Conservation (phyloP, 1,139 yeast genomes). For the Protomyces gravidus region DNA sequence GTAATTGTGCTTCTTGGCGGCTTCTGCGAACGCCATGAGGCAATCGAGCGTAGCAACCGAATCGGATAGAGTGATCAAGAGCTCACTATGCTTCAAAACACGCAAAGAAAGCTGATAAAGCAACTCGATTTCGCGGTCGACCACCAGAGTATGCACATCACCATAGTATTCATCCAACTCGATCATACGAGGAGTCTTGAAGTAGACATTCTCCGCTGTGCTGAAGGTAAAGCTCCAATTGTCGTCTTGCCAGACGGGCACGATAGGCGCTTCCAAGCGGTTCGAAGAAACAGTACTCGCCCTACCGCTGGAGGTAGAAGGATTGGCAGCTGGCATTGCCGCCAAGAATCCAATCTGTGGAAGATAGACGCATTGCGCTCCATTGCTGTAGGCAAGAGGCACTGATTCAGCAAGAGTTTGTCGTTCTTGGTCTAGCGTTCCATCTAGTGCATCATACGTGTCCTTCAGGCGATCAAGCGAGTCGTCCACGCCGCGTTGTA, state of each 20-base stretch:
- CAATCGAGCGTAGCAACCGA: constrained; percentile 44
- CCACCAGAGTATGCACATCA: constrained; percentile 45
- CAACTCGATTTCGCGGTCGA: constrained; percentile 46
- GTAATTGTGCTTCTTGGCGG: constrained; percentile 41
- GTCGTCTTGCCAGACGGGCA: constrained; percentile 30
- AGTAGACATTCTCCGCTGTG: constrained; percentile 44
- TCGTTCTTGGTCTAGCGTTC: constrained; percentile 39
- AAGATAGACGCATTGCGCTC: constrained; percentile 45
- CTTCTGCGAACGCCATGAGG: constrained; percentile 43
- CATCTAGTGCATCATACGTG: constrained; percentile 44
- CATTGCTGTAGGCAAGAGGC: constrained; percentile 30
- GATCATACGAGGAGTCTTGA: constrained; percentile 41
- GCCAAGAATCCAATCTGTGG: constrained; percentile 49
- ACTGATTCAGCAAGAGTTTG: constrained; percentile 33
- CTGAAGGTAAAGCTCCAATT: constrained; percentile 45
- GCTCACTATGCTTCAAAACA: constrained; percentile 35
- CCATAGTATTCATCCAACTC: constrained; percentile 45
- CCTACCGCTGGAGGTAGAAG: constrained; percentile 34
- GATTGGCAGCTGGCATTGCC: constrained; percentile 28
- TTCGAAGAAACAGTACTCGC: constrained; percentile 31
- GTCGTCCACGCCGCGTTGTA: constrained; percentile 40
- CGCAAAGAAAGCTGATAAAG: constrained; percentile 41
- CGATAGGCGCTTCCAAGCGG: constrained; percentile 31
- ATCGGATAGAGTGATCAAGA: constrained; percentile 36
- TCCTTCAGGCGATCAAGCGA: constrained; percentile 41